Base-by-base conservation (phyloP, 768 basidiomycete species). In the Boletus pseudo-olivaceus region DNA sequence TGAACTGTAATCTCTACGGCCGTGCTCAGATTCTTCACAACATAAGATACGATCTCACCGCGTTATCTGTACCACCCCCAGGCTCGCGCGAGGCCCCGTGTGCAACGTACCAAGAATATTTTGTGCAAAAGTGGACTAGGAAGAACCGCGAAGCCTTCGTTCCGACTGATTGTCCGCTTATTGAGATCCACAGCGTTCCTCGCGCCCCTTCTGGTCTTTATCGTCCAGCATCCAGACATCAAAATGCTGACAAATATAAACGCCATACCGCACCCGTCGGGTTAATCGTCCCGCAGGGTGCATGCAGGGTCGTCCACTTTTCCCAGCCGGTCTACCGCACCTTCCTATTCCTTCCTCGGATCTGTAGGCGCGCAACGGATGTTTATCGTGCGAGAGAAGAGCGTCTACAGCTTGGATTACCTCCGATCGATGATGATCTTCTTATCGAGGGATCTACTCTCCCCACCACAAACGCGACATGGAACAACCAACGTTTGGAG, bases 401-500 rank as follows among this genome's bases (percentile, higher is more conserved):
- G 14, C 78, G 79, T 20, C 46, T 74, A 15, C 76, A 79, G 39
- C 78, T 93, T 32, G 75, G 76, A 11, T 75, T 93, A 20, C 88
- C 89, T 3, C 70, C 78, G 1, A 81, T 93, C 46, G 59, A 66
- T 2, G 77, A 80, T 34, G 73, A 82, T 38, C 73, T 82, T 7
- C 76, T 93, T 42, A 75, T 84, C 2, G 85, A 93, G 64, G 90
- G 89, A 6, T 77, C 90, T 23, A 92, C 90, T 1, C 73, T 92
- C 11, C 93, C 93, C 1, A 76, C 77, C 34, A 78, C 86, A 7
- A 65, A 64, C 33, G 78, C 82, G 7, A 78, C 80, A 9, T 91
- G 82, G 72, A 90, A 79, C 69, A 95, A 94, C 58, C 90, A 96
- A 62, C 82, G 90, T 1, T 67, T 95, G 51, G 93, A 96, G 67